These are phyloP conservation scores for Chlamydomonas reinhardtii DNA, from an alignment of 163 green algal genomes.

Conservation along the genomic window DNA sequence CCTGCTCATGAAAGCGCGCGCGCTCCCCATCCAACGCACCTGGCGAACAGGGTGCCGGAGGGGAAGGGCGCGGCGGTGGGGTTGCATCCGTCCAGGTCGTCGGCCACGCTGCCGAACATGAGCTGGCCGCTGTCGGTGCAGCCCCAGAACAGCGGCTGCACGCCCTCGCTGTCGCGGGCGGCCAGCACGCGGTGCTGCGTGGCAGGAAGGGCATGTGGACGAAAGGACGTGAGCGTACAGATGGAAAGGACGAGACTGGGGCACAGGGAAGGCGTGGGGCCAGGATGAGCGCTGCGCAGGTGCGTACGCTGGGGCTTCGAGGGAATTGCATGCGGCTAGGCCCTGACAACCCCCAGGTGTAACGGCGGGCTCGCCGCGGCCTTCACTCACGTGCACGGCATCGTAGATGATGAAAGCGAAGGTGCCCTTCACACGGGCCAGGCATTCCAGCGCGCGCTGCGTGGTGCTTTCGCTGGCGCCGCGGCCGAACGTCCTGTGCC, in stretches of 20 bases:
- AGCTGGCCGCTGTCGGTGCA: constrained; percentile 69
- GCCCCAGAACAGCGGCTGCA: constrained; percentile 76
- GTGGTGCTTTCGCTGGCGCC: constrained; percentile 1
- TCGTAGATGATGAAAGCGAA: constrained; percentile 81
- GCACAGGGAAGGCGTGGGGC: no score
- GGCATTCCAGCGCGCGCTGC: constrained; percentile 53
- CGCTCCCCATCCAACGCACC: constrained; percentile 33
- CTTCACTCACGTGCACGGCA: constrained; percentile 7
- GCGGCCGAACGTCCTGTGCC: constrained; percentile 29
- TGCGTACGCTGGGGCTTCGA: no score
- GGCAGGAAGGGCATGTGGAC: no score
- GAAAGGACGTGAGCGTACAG: no score
- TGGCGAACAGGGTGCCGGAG: constrained; percentile 55
- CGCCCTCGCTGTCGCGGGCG: constrained; percentile 61
- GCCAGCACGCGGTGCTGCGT: constrained; percentile 74
- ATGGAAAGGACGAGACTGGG: background rate
- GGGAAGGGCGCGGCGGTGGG: constrained; percentile 78
- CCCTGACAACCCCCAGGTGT: no score
- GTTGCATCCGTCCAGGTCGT: constrained; percentile 68
- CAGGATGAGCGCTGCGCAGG: no score
- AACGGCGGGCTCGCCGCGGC: no score
- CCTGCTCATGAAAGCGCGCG: no score
- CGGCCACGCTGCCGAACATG: constrained; percentile 21
- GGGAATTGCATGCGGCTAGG: no score
- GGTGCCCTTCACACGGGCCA: constrained; percentile 63